phyloP scores from a whole-genome alignment of 495 filamentous ascomycete species.

The Xylaria sp. region DNA sequence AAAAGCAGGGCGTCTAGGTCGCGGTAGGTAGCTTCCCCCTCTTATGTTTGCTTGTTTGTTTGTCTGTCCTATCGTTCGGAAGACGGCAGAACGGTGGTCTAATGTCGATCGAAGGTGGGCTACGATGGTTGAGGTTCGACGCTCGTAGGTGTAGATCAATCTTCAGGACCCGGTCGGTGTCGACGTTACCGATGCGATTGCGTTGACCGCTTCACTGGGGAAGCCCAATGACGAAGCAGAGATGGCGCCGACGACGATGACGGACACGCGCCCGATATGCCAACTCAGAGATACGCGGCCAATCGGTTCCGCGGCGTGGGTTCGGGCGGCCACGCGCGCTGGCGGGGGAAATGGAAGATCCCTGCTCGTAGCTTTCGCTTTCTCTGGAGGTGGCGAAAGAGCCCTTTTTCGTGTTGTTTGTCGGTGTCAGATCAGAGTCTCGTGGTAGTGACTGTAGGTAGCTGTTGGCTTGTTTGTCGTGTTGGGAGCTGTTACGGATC shows the following conservation, averaged over 20 bases:
- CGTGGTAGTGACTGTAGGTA: background rate
- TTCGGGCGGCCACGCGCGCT: slow-evolving; percentile 16
- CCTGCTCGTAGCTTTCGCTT: background rate
- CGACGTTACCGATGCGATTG: background rate
- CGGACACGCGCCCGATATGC: slow-evolving; percentile 19
- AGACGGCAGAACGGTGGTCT: background rate
- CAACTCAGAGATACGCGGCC: slow-evolving; percentile 7
- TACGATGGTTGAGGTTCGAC: background rate
- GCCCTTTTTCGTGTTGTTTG: background rate
- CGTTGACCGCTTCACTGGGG: slow-evolving; percentile 2
- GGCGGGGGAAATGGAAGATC: slow-evolving; percentile 7
- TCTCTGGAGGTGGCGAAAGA: background rate
- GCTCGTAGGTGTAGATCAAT: slow-evolving; percentile 16
- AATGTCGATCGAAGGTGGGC: background rate
- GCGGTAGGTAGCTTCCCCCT: background rate
- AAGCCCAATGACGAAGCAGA: slow-evolving; percentile 14
- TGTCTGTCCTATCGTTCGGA: no score
- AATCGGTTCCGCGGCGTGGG: slow-evolving; percentile 10
- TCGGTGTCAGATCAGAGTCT: background rate
- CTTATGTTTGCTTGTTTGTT: background rate
- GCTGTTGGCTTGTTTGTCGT: background rate
- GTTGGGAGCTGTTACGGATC: background rate
- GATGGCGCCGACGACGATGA: slow-evolving; percentile 13
- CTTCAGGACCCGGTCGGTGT: background rate
- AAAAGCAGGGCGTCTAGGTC: background rate